phyloP scores from a whole-genome alignment of 176 grass and related monocot genomes.

The Phyllostachys edulis region DNA sequence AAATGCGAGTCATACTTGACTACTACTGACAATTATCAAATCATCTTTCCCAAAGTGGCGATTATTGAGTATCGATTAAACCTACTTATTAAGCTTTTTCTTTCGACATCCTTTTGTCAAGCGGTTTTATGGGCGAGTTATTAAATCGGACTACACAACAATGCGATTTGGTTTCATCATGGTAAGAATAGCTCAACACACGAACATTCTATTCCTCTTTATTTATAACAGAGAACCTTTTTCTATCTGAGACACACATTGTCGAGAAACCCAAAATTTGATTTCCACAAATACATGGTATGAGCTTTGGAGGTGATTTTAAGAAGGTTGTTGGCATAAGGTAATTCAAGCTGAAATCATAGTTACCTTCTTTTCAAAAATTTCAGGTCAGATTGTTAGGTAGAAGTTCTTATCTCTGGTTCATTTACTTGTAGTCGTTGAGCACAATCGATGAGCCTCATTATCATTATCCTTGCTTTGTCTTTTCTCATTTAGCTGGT shows the following conservation, averaged over 20 bases:
- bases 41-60: not conserved
- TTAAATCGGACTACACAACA: constrained; percentile 72
- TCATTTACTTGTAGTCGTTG: constrained; percentile 13
- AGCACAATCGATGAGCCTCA: not conserved
- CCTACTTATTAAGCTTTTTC: not conserved
- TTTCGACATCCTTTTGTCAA: constrained; percentile 84
- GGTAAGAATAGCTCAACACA: constrained; percentile 17
- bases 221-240: not conserved
- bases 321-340: constrained; percentile 90
- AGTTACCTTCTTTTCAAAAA: not conserved
- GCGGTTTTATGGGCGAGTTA: constrained; percentile 73
- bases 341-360: constrained; percentile 28
- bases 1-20: not conserved
- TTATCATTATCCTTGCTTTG: not conserved
- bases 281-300: constrained; percentile 86
- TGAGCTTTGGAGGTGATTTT: constrained; percentile 80
- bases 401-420: not conserved
- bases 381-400: constrained; percentile 6
- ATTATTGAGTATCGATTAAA: not conserved
- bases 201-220: not conserved
- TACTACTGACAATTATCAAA: too few relatives aligned
- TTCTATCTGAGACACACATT: constrained; percentile 71
- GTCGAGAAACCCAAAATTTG: constrained; percentile 71
- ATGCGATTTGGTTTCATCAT: constrained; percentile 82
- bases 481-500: constrained; percentile 54